phyloP scores from a whole-genome alignment of 768 basidiomycete species.

The Mrakia blollopis region DNA sequence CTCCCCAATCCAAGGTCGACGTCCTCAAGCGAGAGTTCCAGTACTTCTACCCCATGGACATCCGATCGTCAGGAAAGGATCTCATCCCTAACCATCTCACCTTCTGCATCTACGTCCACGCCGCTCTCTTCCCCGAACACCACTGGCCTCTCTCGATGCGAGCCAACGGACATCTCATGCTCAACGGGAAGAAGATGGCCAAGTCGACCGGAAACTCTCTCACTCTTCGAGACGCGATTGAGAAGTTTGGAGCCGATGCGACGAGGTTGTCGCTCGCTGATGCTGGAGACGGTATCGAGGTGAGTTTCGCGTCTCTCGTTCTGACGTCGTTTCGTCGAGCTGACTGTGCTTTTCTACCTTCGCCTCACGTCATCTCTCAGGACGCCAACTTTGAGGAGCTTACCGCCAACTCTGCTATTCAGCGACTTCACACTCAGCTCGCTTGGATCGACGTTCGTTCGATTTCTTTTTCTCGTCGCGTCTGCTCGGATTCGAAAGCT shows the following conservation, averaged over 20 bases:
- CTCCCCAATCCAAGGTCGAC: constrained; percentile 73
- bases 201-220: constrained; percentile 95
- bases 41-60: constrained; percentile 97
- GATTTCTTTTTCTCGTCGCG: background rate
- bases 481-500: background rate
- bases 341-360: background rate
- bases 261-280: constrained; percentile 88
- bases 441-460: constrained; percentile 77
- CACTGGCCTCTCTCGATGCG: constrained; percentile 90
- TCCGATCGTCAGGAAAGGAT: constrained; percentile 97
- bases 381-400: constrained; percentile 77
- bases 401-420: constrained; percentile 92
- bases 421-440: constrained; percentile 83
- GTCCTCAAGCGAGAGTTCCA: constrained; percentile 81
- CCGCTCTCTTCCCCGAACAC: constrained; percentile 82
- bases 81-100: constrained; percentile 92
- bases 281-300: constrained; percentile 94
- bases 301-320: constrained; percentile 32
- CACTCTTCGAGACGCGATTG: constrained; percentile 78
- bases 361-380: background rate
- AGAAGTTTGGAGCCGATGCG: constrained; percentile 96
- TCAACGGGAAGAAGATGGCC: constrained; percentile 98
- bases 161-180: constrained; percentile 89
- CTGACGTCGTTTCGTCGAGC: background rate
- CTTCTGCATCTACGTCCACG: constrained; percentile 89